These are phyloP conservation scores for Solanum clarkiae DNA, from an alignment of 257 asterid genomes.

Conservation along the genomic window DNA sequence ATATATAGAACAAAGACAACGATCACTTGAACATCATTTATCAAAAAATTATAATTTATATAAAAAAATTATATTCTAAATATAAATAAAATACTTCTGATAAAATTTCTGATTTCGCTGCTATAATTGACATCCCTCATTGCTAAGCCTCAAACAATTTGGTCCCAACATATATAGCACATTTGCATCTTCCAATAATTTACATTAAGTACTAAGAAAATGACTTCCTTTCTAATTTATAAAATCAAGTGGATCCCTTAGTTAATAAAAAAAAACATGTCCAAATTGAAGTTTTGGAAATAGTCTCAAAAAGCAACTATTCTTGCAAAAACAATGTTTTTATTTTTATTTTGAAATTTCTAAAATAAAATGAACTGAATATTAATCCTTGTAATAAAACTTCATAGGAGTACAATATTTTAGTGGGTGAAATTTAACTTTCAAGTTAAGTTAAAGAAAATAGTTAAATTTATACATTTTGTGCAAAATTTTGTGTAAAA, in stretches of 20 bases:
- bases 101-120: not conserved
- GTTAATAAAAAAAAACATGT: not conserved
- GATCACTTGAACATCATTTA: not conserved
- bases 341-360: not conserved
- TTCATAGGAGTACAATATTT: not conserved
- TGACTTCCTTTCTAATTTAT: not conserved
- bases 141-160: not conserved
- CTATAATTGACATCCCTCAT: not conserved
- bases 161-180: not conserved
- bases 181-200: not conserved
- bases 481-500: not conserved
- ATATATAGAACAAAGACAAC: not conserved
- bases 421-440: not conserved
- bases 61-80: too few relatives aligned
- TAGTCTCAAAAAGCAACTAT: not conserved
- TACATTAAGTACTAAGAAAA: not conserved
- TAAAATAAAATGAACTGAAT: not conserved
- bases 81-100: rapidly evolving
- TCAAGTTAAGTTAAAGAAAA: not conserved
- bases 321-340: not conserved
- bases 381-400: not conserved
- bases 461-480: not conserved
- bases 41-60: too few relatives aligned
- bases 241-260: not conserved
- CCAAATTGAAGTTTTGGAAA: not conserved